Conservation (phyloP, 805 yeast genomes). For the Cyberlindnera maritima region DNA sequence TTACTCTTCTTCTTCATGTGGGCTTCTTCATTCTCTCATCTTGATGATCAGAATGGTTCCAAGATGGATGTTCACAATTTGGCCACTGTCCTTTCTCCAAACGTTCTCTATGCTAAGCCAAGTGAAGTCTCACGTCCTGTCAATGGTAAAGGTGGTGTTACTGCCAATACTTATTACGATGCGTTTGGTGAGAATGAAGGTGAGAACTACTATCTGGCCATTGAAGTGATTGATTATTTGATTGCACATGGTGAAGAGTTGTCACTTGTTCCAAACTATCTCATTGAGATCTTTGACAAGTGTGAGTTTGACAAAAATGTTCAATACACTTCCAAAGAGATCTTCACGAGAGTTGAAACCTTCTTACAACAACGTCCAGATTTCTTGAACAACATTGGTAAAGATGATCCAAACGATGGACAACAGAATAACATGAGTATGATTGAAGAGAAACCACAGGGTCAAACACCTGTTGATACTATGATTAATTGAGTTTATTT, state of each 20-base stretch:
- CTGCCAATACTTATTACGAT: slow-evolving; percentile 33
- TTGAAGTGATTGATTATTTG: slow-evolving; percentile 83
- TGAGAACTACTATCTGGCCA: slow-evolving; percentile 81
- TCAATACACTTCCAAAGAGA: slow-evolving; percentile 36
- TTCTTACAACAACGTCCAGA: slow-evolving; percentile 28
- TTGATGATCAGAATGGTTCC: slow-evolving; percentile 86
- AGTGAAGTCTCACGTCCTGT: slow-evolving; percentile 29
- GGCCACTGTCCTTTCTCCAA: slow-evolving; percentile 95
- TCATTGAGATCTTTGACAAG: slow-evolving; percentile 30
- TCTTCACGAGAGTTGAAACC: slow-evolving; percentile 33
- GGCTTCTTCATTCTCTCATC: slow-evolving; percentile 93
- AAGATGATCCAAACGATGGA: slow-evolving; percentile 10
- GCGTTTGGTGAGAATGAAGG: slow-evolving; percentile 45
- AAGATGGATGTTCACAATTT: slow-evolving; percentile 95
- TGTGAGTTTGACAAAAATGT: slow-evolving; percentile 24
- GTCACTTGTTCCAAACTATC: slow-evolving; percentile 66
- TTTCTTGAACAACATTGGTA: slow-evolving; percentile 16
- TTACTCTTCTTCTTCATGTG: slow-evolving; percentile 82
- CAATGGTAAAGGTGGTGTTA: slow-evolving; percentile 21
- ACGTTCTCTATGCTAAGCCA: slow-evolving; percentile 65
- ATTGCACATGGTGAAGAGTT: slow-evolving; percentile 80
- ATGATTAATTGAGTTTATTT: slow-evolving; percentile 8
- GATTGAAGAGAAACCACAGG: slow-evolving; percentile 12
- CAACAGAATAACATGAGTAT: slow-evolving; percentile 15
- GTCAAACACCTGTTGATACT: slow-evolving; percentile 13